These are phyloP conservation scores for Nicotiana obtusifolia DNA, from an alignment of 257 asterid genomes.

Conservation along the genomic window DNA sequence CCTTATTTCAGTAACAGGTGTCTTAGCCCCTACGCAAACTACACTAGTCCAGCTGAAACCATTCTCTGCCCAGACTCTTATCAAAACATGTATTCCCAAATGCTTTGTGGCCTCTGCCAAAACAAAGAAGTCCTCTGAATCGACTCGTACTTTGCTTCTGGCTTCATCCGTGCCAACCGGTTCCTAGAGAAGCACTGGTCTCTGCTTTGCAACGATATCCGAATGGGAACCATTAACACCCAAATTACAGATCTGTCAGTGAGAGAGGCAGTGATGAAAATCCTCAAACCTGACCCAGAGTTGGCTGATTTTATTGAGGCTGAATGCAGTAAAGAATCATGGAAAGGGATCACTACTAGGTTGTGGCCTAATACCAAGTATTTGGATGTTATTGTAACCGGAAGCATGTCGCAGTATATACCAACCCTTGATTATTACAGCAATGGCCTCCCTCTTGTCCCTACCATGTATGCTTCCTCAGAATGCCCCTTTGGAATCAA, in stretches of 20 bases:
- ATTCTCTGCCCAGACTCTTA: background rate
- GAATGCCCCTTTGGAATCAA: background rate
- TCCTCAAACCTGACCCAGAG: slow-evolving; percentile 7
- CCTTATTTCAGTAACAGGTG: background rate
- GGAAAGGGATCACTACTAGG: background rate
- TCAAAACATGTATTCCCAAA: slow-evolving; percentile 5
- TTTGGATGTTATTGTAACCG: background rate
- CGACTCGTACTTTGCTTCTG: background rate
- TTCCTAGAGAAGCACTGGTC: slow-evolving; percentile 6
- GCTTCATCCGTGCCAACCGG: background rate
- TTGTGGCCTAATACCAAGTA: slow-evolving; percentile 1
- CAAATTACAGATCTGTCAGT: background rate
- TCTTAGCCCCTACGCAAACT: background rate
- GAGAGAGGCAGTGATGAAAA: background rate
- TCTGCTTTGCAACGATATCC: background rate
- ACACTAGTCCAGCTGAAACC: slow-evolving; percentile 8
- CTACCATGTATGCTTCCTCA: background rate
- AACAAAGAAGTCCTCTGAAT: background rate
- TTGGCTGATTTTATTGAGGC: slow-evolving; percentile 7
- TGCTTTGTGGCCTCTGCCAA: background rate
- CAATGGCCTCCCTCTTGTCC: background rate
- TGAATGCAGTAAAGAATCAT: slow-evolving; percentile 3
- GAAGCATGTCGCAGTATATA: slow-evolving; percentile 11
- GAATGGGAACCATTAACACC: background rate
- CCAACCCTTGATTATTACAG: background rate